A percentile compares a stretch with the other conserved stretches of the same genome.
Conservation (phyloP, 768 basidiomycete genomes). For the Mycena polygramma region DNA sequence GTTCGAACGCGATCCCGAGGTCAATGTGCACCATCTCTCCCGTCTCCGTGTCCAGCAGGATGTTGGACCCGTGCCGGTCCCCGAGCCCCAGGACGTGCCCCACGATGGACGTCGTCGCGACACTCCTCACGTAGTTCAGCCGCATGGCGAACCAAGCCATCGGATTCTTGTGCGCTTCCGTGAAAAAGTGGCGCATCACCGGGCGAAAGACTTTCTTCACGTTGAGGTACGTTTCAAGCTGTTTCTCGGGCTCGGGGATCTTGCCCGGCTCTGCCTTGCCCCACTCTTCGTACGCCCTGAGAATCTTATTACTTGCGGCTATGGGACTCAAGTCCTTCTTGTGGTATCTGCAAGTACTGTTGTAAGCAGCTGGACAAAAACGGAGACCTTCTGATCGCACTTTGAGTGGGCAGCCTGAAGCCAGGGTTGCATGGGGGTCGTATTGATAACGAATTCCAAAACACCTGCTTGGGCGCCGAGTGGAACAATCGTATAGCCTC, state of each 20-base stretch:
- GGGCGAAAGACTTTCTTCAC: conserved; percentile 71
- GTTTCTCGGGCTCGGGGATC: conserved; percentile 43
- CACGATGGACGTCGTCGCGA: conserved; percentile 94
- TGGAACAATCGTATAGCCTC: conserved; percentile 92
- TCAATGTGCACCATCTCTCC: conserved; percentile 98
- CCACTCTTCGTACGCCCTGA: conserved; percentile 44
- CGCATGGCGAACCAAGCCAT: conserved; percentile 94
- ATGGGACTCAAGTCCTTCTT: conserved; percentile 64
- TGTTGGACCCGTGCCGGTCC: conserved; percentile 93
- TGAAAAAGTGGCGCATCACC: conserved; percentile 95
- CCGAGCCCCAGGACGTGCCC: conserved; percentile 94
- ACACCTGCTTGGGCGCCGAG: conserved; percentile 85
- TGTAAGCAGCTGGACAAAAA: background rate
- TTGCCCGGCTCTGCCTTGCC: conserved; percentile 8
- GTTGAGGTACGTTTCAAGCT: conserved; percentile 49
- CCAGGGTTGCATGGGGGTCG: conserved; percentile 74
- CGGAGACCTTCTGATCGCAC: conserved; percentile 52
- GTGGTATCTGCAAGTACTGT: conserved; percentile 67
- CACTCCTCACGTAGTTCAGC: conserved; percentile 90
- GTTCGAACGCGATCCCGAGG: conserved; percentile 96
- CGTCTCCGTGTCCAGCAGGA: conserved; percentile 83
- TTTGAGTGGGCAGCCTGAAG: conserved; percentile 70
- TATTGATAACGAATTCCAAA: conserved; percentile 91
- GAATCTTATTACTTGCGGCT: conserved; percentile 44
- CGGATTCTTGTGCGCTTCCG: conserved; percentile 88